These are phyloP conservation scores for Echinosophora koreensis DNA, from an alignment of 306 rosid species.

Conservation along the genomic window DNA sequence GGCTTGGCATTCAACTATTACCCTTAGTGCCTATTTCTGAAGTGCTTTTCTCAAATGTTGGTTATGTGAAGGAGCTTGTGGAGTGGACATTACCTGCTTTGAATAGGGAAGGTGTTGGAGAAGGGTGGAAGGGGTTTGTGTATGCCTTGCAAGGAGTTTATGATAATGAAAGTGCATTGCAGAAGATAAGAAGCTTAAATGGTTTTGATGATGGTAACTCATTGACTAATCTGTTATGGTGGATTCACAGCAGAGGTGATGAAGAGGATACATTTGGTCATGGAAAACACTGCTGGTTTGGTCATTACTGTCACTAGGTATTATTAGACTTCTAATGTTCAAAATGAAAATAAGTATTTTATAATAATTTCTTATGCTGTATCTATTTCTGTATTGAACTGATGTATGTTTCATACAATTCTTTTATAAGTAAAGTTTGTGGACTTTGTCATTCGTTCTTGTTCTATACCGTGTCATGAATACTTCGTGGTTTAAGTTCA, in stretches of 20 bases:
- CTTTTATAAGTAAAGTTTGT: conserved; percentile 23
- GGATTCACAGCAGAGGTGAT: conserved; percentile 79
- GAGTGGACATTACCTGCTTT: conserved; percentile 81
- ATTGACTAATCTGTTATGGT: conserved; percentile 82
- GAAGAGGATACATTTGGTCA: conserved; percentile 46
- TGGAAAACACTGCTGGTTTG: conserved; percentile 54
- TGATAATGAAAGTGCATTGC: conserved; percentile 59
- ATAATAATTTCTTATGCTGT: conserved; percentile 14
- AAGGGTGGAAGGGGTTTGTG: conserved; percentile 84
- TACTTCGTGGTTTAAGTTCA: conserved; percentile 4
- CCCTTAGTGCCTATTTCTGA: conserved; percentile 64
- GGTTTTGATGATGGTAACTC: conserved; percentile 84
- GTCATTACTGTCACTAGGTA: conserved; percentile 51
- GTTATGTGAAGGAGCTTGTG: conserved; percentile 70
- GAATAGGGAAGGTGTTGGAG: conserved; percentile 68
- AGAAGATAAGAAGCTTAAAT: conserved; percentile 58
- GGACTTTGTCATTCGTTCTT: conserved; percentile 21
- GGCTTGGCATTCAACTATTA: conserved; percentile 82
- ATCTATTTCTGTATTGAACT: background rate
- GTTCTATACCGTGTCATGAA: background rate
- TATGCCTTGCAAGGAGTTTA: conserved; percentile 81
- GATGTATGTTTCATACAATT: conserved; percentile 18
- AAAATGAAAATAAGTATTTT: background rate
- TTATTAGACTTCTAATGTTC: conserved; percentile 24
- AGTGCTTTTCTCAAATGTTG: conserved; percentile 50